Base-by-base conservation (phyloP, 2,329 filamentous ascomycete genomes). In the Davidsoniella neocaledoniae region DNA sequence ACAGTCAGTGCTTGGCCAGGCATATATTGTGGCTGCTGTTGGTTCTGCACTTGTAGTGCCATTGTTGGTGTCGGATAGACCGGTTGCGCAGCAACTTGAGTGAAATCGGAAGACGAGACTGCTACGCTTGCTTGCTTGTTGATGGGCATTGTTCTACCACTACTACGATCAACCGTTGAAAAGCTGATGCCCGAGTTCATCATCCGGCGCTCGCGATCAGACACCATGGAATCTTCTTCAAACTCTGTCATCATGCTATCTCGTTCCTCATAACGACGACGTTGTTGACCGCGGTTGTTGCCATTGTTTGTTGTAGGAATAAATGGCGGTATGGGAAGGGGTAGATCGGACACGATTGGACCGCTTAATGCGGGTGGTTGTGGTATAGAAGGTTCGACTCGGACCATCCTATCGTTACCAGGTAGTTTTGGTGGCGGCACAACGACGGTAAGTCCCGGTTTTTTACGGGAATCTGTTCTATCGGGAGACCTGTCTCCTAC, bases 111-210 rank as follows among this genome's bases (percentile, higher is more conserved):
- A 9, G 48, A 29, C 29, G 43, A 39, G 14, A 46, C 38, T 3
- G 44, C 40, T 14, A 53, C 25, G 5, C 45, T 42, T 16, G 19
- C 17, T 26, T 16, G 44, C 25, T 44, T 47, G 39, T 23, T 44
- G n/a, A 25, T 21, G 29, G 46, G 17, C 16, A 43, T 25, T 60
- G 55, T 54, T 61, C 60, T 17, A 57, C 59, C 42, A 59, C 52
- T 45, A 57, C 54, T 36, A 56, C 55, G 16, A 57, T 56, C 36
- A 60, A 52, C 67, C 68, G 36, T 65, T 65, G 6, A 74, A 62
- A 14, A 72, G 64, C 73, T 73, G 76, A 56, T 76, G 75, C 1
- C 72, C 70, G 55, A 65, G 64, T 57, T 65, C 68, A 56, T 76
- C 72, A 33, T n/a, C 55, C 66, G 57, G 46, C 64, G 21, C 58